A percentile compares a stretch with the other conserved stretches of the same genome.
phyloP scores from a whole-genome alignment of 1,284 basidiomycete species.

The Filobasidium uniguttulatum region DNA sequence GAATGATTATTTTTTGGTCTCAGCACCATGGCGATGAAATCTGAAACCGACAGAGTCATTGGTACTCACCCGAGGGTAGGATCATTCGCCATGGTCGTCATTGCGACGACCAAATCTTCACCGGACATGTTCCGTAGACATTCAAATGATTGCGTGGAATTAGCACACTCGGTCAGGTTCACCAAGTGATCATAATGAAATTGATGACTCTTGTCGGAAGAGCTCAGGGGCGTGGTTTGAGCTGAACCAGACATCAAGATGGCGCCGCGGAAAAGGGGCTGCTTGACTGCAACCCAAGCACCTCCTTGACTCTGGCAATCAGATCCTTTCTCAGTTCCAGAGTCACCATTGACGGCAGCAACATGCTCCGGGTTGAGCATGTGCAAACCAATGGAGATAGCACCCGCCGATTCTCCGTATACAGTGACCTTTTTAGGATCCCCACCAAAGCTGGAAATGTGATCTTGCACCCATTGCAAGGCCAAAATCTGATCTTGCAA shows the following conservation, averaged over 20 bases:
- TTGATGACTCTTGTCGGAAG: slow-evolving; percentile 22
- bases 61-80: too few relatives aligned
- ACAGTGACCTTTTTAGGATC: slow-evolving; percentile 36
- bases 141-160: slow-evolving; percentile 5
- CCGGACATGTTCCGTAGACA: slow-evolving; percentile 32
- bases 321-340: too few relatives aligned
- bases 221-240: slow-evolving; percentile 21
- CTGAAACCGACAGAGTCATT: too few relatives aligned
- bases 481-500: slow-evolving; percentile 38
- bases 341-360: slow-evolving; percentile 9
- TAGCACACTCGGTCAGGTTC: slow-evolving; percentile 17
- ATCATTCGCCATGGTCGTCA: too few relatives aligned
- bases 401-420: slow-evolving; percentile 36
- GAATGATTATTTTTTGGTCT: too few relatives aligned
- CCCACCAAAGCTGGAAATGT: slow-evolving; percentile 42
- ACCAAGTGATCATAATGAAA: slow-evolving; percentile 24
- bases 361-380: slow-evolving; percentile 20
- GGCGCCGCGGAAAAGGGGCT: slow-evolving; percentile 27
- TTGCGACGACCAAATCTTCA: too few relatives aligned
- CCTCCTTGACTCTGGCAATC: too few relatives aligned
- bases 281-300: background rate
- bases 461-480: slow-evolving; percentile 41
- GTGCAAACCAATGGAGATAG: slow-evolving; percentile 26
- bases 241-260: slow-evolving; percentile 37
- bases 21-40: too few relatives aligned